Percentiles rank a stretch among this genome's conserved stretches.
phyloP scores from a whole-genome alignment of 2,329 filamentous ascomycete species.

The Alternaria brassicae region DNA sequence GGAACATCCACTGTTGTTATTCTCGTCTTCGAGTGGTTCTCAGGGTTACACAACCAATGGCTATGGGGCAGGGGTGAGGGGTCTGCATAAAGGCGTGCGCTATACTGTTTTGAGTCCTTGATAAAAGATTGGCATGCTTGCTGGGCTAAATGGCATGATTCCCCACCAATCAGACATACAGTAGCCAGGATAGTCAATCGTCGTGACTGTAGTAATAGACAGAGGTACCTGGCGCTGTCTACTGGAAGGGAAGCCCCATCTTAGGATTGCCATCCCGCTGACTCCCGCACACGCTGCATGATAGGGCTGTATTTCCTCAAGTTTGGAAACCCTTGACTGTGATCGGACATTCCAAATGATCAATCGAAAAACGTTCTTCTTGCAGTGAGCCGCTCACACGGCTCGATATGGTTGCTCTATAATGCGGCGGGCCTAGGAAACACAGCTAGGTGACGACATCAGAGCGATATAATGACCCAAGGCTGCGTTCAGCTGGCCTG shows the following conservation, averaged over 20 bases:
- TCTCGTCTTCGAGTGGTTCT: conserved; percentile 43
- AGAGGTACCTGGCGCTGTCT: conserved; percentile 9
- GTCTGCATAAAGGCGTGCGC: conserved; percentile 33
- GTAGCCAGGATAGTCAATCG: conserved; percentile 31
- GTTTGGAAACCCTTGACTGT: background rate
- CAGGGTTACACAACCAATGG: conserved; percentile 31
- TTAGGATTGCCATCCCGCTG: conserved; percentile 21
- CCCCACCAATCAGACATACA: conserved; percentile 19
- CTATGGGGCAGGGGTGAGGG: conserved; percentile 31
- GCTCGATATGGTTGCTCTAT: background rate
- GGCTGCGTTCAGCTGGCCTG: conserved; percentile 12
- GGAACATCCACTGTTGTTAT: conserved; percentile 41
- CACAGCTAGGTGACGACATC: conserved; percentile 3
- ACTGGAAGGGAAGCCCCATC: conserved; percentile 13
- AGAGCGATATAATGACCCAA: conserved; percentile 4
- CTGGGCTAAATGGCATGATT: conserved; percentile 16
- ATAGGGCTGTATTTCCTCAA: conserved; percentile 20
- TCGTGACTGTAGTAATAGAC: conserved; percentile 22
- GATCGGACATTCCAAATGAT: background rate
- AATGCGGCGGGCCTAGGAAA: background rate
- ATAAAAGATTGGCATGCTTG: conserved; percentile 38
- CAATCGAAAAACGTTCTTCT: background rate
- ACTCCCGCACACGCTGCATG: conserved; percentile 13
- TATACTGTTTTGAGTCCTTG: conserved; percentile 39
- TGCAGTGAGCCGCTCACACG: background rate